Evolutionary conservation across 164 flowering plant genomes (phyloP).

Genomic region (Akebia trifoliata): DNA sequence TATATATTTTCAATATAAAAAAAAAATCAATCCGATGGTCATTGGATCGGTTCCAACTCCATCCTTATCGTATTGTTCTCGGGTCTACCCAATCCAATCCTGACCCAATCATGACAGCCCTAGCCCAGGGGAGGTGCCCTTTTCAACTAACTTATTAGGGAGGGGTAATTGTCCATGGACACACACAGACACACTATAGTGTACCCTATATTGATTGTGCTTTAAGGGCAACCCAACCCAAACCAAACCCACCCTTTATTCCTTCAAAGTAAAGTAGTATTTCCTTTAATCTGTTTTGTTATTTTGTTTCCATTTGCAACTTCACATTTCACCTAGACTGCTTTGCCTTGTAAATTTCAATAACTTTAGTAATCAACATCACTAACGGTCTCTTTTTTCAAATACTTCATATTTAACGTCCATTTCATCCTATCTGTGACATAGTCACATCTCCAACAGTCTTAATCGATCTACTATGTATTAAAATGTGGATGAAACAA

Average conservation of each 20-base stretch:
- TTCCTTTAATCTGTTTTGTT: neutral
- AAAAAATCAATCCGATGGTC: too few species aligned
- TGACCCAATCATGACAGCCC: too few species aligned
- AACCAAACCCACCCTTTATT: conserved; percentile 9
- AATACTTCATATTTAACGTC: conserved; percentile 19
- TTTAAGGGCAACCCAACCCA: conserved; percentile 48
- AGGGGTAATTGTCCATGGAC: conserved; percentile 10
- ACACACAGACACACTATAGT: conserved; percentile 2
- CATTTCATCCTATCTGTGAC: conserved; percentile 16
- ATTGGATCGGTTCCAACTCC: too few species aligned
- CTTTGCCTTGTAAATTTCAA: conserved; percentile 38
- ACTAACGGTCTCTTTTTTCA: conserved; percentile 17
- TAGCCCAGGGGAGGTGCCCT: too few species aligned
- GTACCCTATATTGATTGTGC: conserved; percentile 42
- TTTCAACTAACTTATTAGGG: conserved; percentile 4
- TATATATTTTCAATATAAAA: too few species aligned
- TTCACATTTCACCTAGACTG: conserved; percentile 13
- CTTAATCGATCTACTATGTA: conserved; percentile 12
- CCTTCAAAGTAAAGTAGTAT: conserved; percentile 50
- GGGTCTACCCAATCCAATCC: too few species aligned
- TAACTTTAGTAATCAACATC: conserved; percentile 22
- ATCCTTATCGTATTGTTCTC: too few species aligned
- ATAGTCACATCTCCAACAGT: conserved; percentile 5
- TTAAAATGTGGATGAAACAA: neutral
- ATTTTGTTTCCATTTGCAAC: neutral